These are phyloP conservation scores for Phytophthora tubulina DNA, from an alignment of 352 stramenopile genomes.

Conservation along the genomic window DNA sequence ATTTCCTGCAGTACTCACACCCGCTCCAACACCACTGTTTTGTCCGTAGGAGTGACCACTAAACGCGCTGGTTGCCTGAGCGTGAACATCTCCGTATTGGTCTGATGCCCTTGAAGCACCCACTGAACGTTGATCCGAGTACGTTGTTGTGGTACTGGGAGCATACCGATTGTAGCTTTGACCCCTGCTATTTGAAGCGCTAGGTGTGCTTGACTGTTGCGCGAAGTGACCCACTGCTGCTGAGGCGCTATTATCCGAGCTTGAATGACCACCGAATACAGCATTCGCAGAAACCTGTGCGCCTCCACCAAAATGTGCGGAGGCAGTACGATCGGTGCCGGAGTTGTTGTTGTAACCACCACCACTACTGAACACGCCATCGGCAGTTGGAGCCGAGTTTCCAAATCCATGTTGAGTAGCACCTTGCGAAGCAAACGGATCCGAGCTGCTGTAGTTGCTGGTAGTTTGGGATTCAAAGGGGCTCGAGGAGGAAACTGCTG, in stretches of 20 bases:
- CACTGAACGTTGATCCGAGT: conserved; percentile 18
- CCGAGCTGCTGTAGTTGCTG: conserved; percentile 21
- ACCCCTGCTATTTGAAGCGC: conserved; percentile 20
- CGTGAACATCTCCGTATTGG: conserved; percentile 12
- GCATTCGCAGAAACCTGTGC: conserved; percentile 31
- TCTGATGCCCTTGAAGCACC: conserved; percentile 10
- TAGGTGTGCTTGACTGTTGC: conserved; percentile 23
- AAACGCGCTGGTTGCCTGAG: conserved; percentile 21
- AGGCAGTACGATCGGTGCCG: conserved; percentile 13
- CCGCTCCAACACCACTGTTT: conserved; percentile 8
- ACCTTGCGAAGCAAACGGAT: conserved; percentile 36
- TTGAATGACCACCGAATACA: conserved; percentile 38
- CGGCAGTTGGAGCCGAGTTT: conserved; percentile 24
- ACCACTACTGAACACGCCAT: conserved; percentile 28
- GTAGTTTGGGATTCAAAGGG: conserved; percentile 28
- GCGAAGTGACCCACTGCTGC: conserved; percentile 23
- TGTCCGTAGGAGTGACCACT: conserved; percentile 27
- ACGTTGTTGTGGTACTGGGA: conserved; percentile 14
- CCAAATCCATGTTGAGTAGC: conserved; percentile 37
- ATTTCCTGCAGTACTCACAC: conserved; percentile 8
- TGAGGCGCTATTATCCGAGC: conserved; percentile 8
- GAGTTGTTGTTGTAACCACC: conserved; percentile 14
- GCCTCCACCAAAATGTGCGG: conserved; percentile 38
- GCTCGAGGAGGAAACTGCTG: conserved; percentile 19
- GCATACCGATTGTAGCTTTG: conserved; percentile 32